Percentiles rank a stretch among this genome's conserved stretches.
Conservation (phyloP, 805 yeast genomes). For the Starmerella vaccinii region DNA sequence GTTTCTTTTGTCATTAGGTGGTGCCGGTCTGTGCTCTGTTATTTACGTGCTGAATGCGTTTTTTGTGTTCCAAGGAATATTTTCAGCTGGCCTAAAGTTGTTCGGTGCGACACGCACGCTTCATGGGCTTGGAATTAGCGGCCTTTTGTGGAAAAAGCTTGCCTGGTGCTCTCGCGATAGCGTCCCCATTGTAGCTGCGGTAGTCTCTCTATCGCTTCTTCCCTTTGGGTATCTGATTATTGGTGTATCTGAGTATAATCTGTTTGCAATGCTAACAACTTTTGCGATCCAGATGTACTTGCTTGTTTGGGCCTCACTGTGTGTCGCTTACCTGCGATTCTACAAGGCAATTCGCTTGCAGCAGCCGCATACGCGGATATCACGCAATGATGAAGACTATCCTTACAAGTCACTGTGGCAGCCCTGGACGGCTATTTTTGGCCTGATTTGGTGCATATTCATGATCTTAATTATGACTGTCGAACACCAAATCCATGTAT, state of each 20-base stretch:
- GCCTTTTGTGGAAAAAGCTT: constrained; percentile 10
- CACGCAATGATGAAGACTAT: constrained; percentile 51
- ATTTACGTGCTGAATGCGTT: constrained; percentile 13
- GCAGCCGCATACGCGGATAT: constrained; percentile 40
- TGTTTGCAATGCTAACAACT: constrained; percentile 5
- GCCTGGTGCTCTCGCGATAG: constrained; percentile 14
- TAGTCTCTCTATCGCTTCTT: not conserved
- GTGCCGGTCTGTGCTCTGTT: constrained; percentile 9
- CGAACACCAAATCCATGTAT: constrained; percentile 5
- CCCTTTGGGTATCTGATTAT: constrained; percentile 9
- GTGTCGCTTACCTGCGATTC: constrained; percentile 50
- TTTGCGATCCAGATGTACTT: constrained; percentile 8
- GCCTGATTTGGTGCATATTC: constrained; percentile 27
- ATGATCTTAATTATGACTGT: constrained; percentile 1
- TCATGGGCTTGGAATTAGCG: constrained; percentile 14
- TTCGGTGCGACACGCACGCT: constrained; percentile 21
- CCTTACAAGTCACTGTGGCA: constrained; percentile 60
- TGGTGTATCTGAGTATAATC: not conserved
- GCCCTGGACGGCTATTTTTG: constrained; percentile 54
- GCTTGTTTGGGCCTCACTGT: constrained; percentile 64
- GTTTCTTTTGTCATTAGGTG: constrained; percentile 9
- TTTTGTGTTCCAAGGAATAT: constrained; percentile 11
- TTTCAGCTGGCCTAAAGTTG: constrained; percentile 10
- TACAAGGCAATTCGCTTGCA: constrained; percentile 48
- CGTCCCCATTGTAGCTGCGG: constrained; percentile 16